phyloP scores from a whole-genome alignment of 306 rosid species.

The Begonia loranthoides region DNA sequence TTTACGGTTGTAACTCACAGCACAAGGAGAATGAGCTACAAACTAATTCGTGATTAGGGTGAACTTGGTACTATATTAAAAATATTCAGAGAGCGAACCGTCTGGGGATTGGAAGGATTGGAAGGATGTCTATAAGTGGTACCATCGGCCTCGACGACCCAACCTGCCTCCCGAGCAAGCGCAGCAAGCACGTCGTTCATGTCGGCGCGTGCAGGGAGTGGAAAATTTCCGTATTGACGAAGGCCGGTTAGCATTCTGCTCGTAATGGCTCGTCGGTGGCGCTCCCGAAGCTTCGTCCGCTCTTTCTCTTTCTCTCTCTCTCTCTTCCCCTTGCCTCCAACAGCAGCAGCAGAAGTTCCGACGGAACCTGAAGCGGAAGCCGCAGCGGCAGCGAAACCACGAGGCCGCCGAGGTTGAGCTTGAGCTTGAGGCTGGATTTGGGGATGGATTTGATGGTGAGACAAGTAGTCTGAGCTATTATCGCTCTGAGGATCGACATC shows the following conservation, averaged over 20 bases:
- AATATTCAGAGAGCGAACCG: constrained; percentile 11
- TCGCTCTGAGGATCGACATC: constrained; percentile 69
- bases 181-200: constrained; percentile 98
- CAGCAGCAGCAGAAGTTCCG: constrained; percentile 9
- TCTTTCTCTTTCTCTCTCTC: constrained; percentile 96
- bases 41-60: no score
- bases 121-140: constrained; percentile 71
- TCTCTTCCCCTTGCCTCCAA: constrained; percentile 44
- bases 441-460: constrained; percentile 12
- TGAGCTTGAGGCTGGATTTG: constrained; percentile 25
- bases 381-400: constrained; percentile 77
- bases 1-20: no score
- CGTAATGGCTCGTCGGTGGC: constrained; percentile 95
- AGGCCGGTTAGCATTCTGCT: constrained; percentile 97
- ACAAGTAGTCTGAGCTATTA: constrained; percentile 48
- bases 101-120: constrained; percentile 25
- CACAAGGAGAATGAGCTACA: no score
- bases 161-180: constrained; percentile 96
- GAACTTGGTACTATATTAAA: no score
- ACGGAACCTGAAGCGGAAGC: constrained; percentile 11
- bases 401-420: constrained; percentile 72
- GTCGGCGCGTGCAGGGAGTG: constrained; percentile 96
- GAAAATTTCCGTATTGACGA: constrained; percentile 88
- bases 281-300: constrained; percentile 94
- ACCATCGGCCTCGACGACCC: constrained; percentile 88